Evolutionary conservation across 495 filamentous ascomycete genomes (phyloP).

Genomic region (Penicillium psychrofluorescens): DNA sequence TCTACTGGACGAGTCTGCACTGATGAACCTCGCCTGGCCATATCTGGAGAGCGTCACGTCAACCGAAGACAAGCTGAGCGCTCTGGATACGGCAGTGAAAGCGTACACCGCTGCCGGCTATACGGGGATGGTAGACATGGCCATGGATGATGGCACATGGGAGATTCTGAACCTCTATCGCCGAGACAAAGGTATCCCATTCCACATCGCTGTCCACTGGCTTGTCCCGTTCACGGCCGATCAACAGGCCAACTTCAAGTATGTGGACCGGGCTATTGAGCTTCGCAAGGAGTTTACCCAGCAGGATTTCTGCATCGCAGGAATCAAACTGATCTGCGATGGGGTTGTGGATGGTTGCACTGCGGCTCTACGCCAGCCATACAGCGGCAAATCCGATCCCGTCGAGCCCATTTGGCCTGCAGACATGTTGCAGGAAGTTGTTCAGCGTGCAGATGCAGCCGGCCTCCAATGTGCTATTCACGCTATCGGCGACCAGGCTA

Average conservation of each 20-base stretch:
- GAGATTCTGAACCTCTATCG: slow-evolving; percentile 44
- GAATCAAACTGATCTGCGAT: slow-evolving; percentile 65
- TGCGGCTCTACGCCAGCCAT: slow-evolving; percentile 54
- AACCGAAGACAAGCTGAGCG: slow-evolving; percentile 45
- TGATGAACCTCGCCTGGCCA: slow-evolving; percentile 52
- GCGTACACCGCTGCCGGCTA: slow-evolving; percentile 51
- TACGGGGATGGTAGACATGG: slow-evolving; percentile 62
- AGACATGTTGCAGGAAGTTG: slow-evolving; percentile 44
- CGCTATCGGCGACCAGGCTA: slow-evolving; percentile 55
- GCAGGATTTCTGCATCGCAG: slow-evolving; percentile 50
- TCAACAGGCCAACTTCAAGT: slow-evolving; percentile 13
- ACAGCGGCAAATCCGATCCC: slow-evolving; percentile 32
- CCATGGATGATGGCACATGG: slow-evolving; percentile 60
- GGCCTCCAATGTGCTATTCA: slow-evolving; percentile 58
- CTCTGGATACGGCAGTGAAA: slow-evolving; percentile 39
- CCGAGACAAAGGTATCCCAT: slow-evolving; percentile 32
- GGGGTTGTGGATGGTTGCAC: slow-evolving; percentile 63
- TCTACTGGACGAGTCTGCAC: slow-evolving; percentile 51
- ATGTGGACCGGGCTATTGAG: slow-evolving; percentile 52
- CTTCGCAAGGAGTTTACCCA: slow-evolving; percentile 40
- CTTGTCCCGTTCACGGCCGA: slow-evolving; percentile 32
- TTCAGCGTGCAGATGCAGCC: slow-evolving; percentile 44
- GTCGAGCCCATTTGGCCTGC: slow-evolving; percentile 51
- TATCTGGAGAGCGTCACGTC: slow-evolving; percentile 44
- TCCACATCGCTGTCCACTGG: slow-evolving; percentile 60